Evolutionary conservation across 306 rosid genomes (phyloP), one percentile per base, ranked within the genome.

Genomic region (Quercus variabilis): DNA sequence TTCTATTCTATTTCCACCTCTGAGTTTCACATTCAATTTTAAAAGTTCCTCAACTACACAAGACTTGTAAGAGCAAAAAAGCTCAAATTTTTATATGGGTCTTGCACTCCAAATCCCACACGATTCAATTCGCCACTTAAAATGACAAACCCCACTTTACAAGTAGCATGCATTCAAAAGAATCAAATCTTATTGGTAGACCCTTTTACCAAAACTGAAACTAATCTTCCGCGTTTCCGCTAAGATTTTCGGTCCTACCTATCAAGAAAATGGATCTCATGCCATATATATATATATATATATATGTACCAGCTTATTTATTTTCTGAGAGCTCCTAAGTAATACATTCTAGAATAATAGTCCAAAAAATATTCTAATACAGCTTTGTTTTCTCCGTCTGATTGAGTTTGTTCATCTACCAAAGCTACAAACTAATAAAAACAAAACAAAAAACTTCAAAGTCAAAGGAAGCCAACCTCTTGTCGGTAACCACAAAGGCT

Each of bases 361-460:
- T 49, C 35, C 15, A 80, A 75, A 55, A 67, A 78, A 73, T 64
- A 60, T 65, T 10, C 21, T 74, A 71, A 71, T 74, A 25, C 46
- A 13, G 52, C 92, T 82, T 89, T 70, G 94, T 81, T 85, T 85
- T 89, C 91, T 89, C 94, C 92, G 94, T 74, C 88, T 49, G 54
- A 49, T 49, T 5, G 54, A 74, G 92, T 86, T 91, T 75, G 97
- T 83, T 92, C 80, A 89, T 88, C 98, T 86, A 86, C 96, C 92
- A 86, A 81, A 35, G 84, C 89, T 60, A 79, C 55, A 84, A 74
- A 75, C 82, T 71, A 46, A 81, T 65, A 63, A 58, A 21, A 57
- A 5, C 18, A 71, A 43, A 26, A 33, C 73, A 25, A 35, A 7
- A 31, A 59, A 55, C 76, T 28, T 76, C 64, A 65, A 85, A 76